These are phyloP conservation scores for Arabidopsis arenosa DNA, from an alignment of 345 rosid species.

Conservation along the genomic window DNA sequence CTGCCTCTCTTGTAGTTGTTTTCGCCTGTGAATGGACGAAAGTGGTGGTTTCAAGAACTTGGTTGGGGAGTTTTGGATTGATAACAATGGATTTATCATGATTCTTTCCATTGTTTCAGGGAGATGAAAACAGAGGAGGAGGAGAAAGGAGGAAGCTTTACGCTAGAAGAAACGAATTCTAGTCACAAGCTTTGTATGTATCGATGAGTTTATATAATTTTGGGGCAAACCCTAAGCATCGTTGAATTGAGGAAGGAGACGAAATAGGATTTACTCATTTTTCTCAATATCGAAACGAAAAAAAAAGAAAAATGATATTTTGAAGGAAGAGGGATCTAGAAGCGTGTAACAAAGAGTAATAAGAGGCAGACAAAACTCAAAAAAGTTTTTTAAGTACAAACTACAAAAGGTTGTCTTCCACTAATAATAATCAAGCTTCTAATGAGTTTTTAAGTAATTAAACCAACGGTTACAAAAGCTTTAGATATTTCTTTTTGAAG, in stretches of 20 bases:
- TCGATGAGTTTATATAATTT: slow-evolving; percentile 31
- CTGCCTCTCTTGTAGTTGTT: slow-evolving; percentile 6
- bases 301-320: slow-evolving; percentile 4
- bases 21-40: slow-evolving; percentile 16
- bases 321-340: slow-evolving; percentile 38
- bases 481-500: background rate
- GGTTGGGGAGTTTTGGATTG: slow-evolving; percentile 36
- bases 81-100: slow-evolving; percentile 37
- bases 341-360: slow-evolving; percentile 25
- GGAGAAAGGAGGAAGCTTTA: slow-evolving; percentile 8
- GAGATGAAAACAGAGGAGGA: slow-evolving; percentile 31
- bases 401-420: slow-evolving; percentile 28
- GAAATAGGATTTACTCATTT: slow-evolving; percentile 8
- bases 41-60: slow-evolving; percentile 36
- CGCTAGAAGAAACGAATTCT: slow-evolving; percentile 5
- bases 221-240: slow-evolving; percentile 34
- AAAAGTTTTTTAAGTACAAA: background rate
- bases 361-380: slow-evolving; percentile 33
- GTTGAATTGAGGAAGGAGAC: slow-evolving; percentile 38
- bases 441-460: slow-evolving; percentile 3
- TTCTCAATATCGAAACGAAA: slow-evolving; percentile 6
- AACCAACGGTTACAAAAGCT: slow-evolving; percentile 9
- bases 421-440: slow-evolving; percentile 15
- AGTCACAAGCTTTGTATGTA: slow-evolving; percentile 35
- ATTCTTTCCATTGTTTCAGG: slow-evolving; percentile 11